A percentile compares a stretch with the other conserved stretches of the same genome.
Conservation (phyloP, 2,329 filamentous ascomycete genomes). For the Cadophora gregata region DNA sequence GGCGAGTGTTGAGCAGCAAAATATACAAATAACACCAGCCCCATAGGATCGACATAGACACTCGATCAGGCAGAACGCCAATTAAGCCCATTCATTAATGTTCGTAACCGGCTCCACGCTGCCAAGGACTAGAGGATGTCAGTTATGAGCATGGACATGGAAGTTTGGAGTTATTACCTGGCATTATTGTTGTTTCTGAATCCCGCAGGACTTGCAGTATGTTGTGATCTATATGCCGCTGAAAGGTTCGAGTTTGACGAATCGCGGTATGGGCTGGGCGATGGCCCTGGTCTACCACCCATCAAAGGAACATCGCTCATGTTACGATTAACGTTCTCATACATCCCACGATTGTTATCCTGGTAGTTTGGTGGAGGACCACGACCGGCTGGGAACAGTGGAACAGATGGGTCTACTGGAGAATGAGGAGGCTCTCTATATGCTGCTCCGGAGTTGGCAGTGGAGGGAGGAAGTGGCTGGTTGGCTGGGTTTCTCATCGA, state of each 20-base stretch:
- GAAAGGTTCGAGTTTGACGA: conserved; percentile 45
- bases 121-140: conserved; percentile 55
- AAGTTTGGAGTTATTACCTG: conserved; percentile 48
- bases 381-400: conserved; percentile 54
- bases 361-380: conserved; percentile 44
- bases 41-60: conserved; percentile 33
- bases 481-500: conserved; percentile 55
- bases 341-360: conserved; percentile 37
- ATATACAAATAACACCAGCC: conserved; percentile 43
- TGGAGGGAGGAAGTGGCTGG: conserved; percentile 43
- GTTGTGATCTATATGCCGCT: conserved; percentile 47
- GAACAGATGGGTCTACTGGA: conserved; percentile 57
- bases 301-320: conserved; percentile 34
- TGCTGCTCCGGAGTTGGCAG: conserved; percentile 37
- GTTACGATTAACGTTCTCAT: conserved; percentile 39
- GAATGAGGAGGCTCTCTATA: conserved; percentile 49
- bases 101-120: conserved; percentile 62
- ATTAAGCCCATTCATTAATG: conserved; percentile 47
- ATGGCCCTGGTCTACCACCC: conserved; percentile 32
- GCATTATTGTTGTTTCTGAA: conserved; percentile 51
- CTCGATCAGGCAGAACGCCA: conserved; percentile 38
- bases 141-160: conserved; percentile 26
- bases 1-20: conserved; percentile 34
- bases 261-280: conserved; percentile 42
- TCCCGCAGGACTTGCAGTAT: conserved; percentile 50